Evolutionary conservation across 73 alveolate species (phyloP).

Genomic region (Paramecium biaurelia): DNA sequence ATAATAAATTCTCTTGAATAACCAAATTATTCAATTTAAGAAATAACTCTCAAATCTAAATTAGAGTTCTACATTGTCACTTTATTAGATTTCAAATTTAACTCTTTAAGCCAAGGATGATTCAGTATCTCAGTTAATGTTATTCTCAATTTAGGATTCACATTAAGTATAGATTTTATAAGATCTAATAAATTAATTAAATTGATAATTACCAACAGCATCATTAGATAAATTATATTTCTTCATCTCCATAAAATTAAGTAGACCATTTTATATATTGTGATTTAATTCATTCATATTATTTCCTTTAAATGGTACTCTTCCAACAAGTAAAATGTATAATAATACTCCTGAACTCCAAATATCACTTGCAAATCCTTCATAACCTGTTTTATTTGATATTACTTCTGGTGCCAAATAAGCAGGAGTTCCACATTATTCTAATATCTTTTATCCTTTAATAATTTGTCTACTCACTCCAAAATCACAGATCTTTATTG

Average conservation of each 20-base stretch:
- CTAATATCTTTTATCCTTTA: conserved; percentile 86
- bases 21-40: conserved; percentile 54
- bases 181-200: not conserved
- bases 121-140: conserved; percentile 51
- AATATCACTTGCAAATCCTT: conserved; percentile 93
- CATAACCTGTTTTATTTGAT: conserved; percentile 90
- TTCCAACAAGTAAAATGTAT: conserved; percentile 91
- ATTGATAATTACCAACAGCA: conserved; percentile 31
- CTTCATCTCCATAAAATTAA: conserved; percentile 55
- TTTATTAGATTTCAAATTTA: not conserved
- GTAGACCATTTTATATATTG: conserved; percentile 55
- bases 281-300: conserved; percentile 88
- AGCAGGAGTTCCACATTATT: conserved; percentile 99
- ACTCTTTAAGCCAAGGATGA: conserved; percentile 67
- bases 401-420: conserved; percentile 99
- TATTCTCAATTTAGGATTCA: conserved; percentile 61
- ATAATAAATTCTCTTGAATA: conserved; percentile 50
- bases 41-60: conserved; percentile 25
- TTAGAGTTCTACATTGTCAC: not conserved
- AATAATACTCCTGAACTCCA: conserved; percentile 97
- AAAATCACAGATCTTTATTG: conserved; percentile 94
- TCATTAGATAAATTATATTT: conserved; percentile 50
- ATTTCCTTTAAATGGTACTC: conserved; percentile 94
- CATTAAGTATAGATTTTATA: conserved; percentile 61
- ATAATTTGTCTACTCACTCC: conserved; percentile 90